Evolutionary conservation across 2,329 filamentous ascomycete genomes (phyloP).

Genomic region (Pseudopithomyces chartarum): DNA sequence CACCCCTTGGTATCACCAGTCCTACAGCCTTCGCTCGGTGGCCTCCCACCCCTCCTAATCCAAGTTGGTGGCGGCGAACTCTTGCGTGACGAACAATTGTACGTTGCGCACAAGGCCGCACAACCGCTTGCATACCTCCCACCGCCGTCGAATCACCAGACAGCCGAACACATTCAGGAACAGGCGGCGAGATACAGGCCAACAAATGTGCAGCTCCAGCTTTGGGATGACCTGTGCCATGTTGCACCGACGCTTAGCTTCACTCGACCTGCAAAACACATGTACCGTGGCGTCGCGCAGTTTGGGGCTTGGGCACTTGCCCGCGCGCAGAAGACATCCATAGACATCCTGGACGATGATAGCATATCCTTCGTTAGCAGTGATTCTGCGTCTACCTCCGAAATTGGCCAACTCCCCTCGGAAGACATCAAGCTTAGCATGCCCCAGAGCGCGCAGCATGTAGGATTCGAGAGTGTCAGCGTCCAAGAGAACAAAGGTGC

Average conservation of each 20-base stretch:
- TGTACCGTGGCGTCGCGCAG: conserved; percentile 91
- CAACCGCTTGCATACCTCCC: conserved; percentile 79
- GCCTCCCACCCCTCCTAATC: conserved; percentile 84
- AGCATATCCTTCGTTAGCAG: conserved; percentile 74
- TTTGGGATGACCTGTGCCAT: conserved; percentile 96
- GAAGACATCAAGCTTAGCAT: conserved; percentile 30
- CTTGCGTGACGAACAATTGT: conserved; percentile 92
- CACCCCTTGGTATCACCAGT: conserved; percentile 91
- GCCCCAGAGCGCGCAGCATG: conserved; percentile 18
- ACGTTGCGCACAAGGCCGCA: conserved; percentile 91
- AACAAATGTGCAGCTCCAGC: conserved; percentile 90
- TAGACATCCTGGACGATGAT: conserved; percentile 82
- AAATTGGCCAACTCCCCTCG: conserved; percentile 22
- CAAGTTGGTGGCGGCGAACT: conserved; percentile 88
- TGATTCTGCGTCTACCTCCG: conserved; percentile 46
- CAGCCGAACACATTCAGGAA: conserved; percentile 64
- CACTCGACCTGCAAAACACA: conserved; percentile 92
- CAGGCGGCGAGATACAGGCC: conserved; percentile 74
- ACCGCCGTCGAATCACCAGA: conserved; percentile 41
- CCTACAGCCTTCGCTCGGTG: conserved; percentile 85
- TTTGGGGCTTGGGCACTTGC: conserved; percentile 93
- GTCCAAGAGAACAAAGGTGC: conserved; percentile 15
- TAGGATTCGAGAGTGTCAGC: conserved; percentile 24
- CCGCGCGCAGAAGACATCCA: conserved; percentile 75
- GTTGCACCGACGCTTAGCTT: conserved; percentile 93